These are phyloP conservation scores for Leccinum solheimii DNA, from an alignment of 1,284 basidiomycete genomes.

Conservation along the genomic window DNA sequence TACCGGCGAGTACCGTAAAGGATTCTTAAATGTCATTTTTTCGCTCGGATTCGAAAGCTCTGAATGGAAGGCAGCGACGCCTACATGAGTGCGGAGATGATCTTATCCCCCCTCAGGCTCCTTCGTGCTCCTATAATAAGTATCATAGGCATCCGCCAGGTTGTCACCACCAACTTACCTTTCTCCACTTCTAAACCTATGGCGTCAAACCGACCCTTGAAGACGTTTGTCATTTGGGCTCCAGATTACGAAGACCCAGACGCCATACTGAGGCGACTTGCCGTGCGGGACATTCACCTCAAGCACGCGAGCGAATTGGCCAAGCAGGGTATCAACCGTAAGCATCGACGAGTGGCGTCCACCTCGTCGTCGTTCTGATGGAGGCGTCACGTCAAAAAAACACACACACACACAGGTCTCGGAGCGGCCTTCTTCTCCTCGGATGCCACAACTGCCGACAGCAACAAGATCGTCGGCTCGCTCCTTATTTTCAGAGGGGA, in stretches of 20 bases:
- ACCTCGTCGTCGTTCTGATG: slow-evolving; percentile 10
- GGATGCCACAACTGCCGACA: slow-evolving; percentile 36
- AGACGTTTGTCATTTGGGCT: slow-evolving; percentile 52
- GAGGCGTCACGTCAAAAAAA: not conserved
- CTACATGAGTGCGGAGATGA: too few relatives aligned
- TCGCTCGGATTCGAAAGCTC: too few relatives aligned
- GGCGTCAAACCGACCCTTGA: slow-evolving; percentile 10
- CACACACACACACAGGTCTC: slow-evolving; percentile 36
- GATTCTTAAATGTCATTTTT: too few relatives aligned
- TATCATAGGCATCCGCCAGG: not conserved
- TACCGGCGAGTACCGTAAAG: not conserved
- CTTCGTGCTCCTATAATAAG: not conserved
- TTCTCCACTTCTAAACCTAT: slow-evolving; percentile 11
- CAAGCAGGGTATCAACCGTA: slow-evolving; percentile 40
- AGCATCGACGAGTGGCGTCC: slow-evolving; percentile 5
- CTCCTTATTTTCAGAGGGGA: slow-evolving; percentile 49
- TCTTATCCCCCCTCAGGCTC: not conserved
- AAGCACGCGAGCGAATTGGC: slow-evolving; percentile 37
- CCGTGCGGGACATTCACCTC: slow-evolving; percentile 47
- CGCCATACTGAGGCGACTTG: slow-evolving; percentile 44
- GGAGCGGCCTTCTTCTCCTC: slow-evolving; percentile 47
- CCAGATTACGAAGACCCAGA: slow-evolving; percentile 51
- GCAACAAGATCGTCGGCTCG: slow-evolving; percentile 50
- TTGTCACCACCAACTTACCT: not conserved
- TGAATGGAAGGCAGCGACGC: too few relatives aligned